phyloP scores from a whole-genome alignment of 225 moss, liverwort and hornwort genomes.

The Pleurozium schreberi region DNA sequence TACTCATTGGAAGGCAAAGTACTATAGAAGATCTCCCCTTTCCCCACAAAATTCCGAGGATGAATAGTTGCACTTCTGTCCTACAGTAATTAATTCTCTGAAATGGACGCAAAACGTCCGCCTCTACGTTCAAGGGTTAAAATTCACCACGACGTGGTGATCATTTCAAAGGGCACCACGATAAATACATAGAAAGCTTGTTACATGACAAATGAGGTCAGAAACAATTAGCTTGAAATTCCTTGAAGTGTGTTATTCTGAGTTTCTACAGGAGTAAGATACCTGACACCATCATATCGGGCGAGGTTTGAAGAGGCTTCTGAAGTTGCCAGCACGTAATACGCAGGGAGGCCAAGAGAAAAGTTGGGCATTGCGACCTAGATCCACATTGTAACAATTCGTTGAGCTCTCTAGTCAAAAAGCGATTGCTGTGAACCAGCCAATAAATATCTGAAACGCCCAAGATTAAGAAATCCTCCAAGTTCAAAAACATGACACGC shows the following conservation, averaged over 20 bases:
- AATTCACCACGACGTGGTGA: not conserved
- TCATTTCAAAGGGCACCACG: not conserved
- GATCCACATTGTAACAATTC: not conserved
- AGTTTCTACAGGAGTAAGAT: not conserved
- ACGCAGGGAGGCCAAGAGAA: constrained; percentile 73
- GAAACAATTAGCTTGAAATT: not conserved
- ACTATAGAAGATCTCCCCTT: too few species aligned
- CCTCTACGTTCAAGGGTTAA: too few species aligned
- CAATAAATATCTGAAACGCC: not conserved
- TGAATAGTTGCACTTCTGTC: too few species aligned
- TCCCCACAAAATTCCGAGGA: too few species aligned
- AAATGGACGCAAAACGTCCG: too few species aligned
- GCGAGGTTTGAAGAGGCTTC: constrained; percentile 95
- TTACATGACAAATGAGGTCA: not conserved
- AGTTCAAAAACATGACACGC: not conserved
- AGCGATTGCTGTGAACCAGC: not conserved
- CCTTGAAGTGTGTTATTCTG: not conserved
- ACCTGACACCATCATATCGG: constrained; percentile 90
- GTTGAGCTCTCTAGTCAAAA: not conserved
- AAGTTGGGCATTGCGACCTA: constrained; percentile 67
- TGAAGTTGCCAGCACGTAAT: constrained; percentile 78
- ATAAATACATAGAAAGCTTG: not conserved
- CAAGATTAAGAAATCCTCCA: not conserved
- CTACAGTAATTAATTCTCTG: too few species aligned
- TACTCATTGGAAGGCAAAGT: too few species aligned